Conservation (phyloP, 2,329 filamentous ascomycete species). For the Ascochyta viciae-villosae region DNA sequence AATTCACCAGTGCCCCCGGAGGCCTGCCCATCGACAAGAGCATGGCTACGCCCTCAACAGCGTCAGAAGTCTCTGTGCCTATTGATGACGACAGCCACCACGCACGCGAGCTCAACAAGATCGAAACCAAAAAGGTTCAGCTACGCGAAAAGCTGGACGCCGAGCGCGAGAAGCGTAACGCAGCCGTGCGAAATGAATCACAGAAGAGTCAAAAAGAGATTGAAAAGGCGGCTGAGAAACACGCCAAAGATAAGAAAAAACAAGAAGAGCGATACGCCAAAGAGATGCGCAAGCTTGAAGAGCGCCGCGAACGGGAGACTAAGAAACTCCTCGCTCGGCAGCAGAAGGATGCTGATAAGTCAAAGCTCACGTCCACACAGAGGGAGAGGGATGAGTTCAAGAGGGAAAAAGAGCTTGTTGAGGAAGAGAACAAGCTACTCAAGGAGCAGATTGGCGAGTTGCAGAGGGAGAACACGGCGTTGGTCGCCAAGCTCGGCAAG, state of each 20-base stretch:
- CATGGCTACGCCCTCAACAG: conserved; percentile 36
- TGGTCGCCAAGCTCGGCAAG: conserved; percentile 56
- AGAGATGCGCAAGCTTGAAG: conserved; percentile 68
- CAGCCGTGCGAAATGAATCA: conserved; percentile 24
- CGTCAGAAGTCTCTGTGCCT: conserved; percentile 34
- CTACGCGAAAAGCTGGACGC: conserved; percentile 69
- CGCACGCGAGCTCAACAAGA: conserved; percentile 66
- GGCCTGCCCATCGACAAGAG: conserved; percentile 33
- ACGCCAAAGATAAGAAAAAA: conserved; percentile 62
- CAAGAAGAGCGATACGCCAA: conserved; percentile 52
- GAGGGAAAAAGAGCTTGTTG: conserved; percentile 54
- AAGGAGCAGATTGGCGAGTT: conserved; percentile 61
- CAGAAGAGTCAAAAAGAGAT: conserved; percentile 59
- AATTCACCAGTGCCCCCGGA: conserved; percentile 48
- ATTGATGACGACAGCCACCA: conserved; percentile 25
- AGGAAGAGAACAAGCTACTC: conserved; percentile 59
- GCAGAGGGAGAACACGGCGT: conserved; percentile 64
- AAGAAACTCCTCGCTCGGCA: conserved; percentile 70
- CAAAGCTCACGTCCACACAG: conserved; percentile 55
- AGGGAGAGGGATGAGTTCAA: conserved; percentile 58
- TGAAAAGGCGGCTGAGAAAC: conserved; percentile 68
- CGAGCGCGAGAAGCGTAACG: conserved; percentile 60
- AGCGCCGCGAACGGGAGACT: conserved; percentile 70
- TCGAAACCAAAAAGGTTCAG: conserved; percentile 63
- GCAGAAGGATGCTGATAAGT: conserved; percentile 64